These are phyloP conservation scores for Myriangium duriaei DNA, from an alignment of 2,329 filamentous ascomycete species.

Conservation along the genomic window DNA sequence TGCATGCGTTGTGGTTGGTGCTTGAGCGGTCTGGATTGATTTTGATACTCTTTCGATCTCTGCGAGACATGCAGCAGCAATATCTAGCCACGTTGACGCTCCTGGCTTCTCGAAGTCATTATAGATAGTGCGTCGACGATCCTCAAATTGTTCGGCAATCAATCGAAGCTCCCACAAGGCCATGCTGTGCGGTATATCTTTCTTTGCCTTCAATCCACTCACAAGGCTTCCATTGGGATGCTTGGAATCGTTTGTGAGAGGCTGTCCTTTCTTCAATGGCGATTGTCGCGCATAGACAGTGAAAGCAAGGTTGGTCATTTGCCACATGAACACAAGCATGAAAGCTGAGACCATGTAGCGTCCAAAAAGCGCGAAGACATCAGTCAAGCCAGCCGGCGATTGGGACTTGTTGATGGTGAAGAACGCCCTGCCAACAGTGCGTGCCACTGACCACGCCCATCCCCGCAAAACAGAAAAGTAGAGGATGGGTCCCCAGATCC, in stretches of 20 bases:
- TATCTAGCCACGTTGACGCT: conserved; percentile 69
- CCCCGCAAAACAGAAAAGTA: conserved; percentile 53
- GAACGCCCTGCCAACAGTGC: conserved; percentile 58
- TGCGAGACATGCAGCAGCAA: conserved; percentile 56
- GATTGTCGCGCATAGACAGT: conserved; percentile 67
- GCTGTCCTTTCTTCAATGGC: conserved; percentile 72
- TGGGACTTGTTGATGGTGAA: conserved; percentile 63
- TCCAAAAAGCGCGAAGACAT: conserved; percentile 43
- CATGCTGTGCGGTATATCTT: conserved; percentile 65
- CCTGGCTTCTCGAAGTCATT: conserved; percentile 71
- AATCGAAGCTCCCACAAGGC: conserved; percentile 83
- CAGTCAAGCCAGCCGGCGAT: conserved; percentile 44
- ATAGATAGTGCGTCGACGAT: conserved; percentile 71
- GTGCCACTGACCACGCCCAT: conserved; percentile 54
- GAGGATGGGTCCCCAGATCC: conserved; percentile 31
- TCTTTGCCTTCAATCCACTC: conserved; percentile 72
- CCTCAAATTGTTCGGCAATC: conserved; percentile 61
- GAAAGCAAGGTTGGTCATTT: conserved; percentile 64
- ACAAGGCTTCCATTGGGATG: conserved; percentile 74
- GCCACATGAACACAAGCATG: conserved; percentile 61
- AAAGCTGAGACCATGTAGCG: conserved; percentile 43
- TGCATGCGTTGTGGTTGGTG: not conserved
- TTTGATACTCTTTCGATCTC: conserved; percentile 54
- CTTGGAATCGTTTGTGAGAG: conserved; percentile 72
- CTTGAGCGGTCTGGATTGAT: conserved; percentile 46